Conservation (phyloP, 2,329 filamentous ascomycete genomes). For the Neopestalotiopsis sp. region DNA sequence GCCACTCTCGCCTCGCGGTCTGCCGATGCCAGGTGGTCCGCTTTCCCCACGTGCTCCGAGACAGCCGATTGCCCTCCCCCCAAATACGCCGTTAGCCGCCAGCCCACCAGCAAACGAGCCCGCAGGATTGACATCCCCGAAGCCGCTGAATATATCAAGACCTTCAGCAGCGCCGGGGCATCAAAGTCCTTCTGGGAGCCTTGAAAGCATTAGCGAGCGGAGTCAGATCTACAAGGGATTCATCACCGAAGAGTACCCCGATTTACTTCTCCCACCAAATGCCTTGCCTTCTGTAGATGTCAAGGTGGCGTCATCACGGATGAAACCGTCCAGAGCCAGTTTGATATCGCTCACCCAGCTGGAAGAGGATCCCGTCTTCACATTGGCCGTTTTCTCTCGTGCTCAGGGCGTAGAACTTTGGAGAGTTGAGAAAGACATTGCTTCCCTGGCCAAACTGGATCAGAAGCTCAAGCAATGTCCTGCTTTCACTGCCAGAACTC, state of each 20-base stretch:
- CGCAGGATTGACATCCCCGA: constrained; percentile 44
- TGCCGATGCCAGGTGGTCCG: constrained; percentile 55
- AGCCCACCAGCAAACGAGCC: constrained; percentile 55
- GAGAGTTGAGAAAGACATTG: constrained; percentile 91
- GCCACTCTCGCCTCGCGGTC: constrained; percentile 68
- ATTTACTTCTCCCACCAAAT: constrained; percentile 84
- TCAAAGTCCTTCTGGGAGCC: constrained; percentile 36
- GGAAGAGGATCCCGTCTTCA: constrained; percentile 94
- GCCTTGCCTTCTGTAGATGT: constrained; percentile 85
- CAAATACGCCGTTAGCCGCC: constrained; percentile 68
- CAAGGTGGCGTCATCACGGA: constrained; percentile 89
- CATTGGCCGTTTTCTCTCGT: constrained; percentile 81
- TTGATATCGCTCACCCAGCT: constrained; percentile 78
- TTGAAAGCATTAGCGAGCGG: constrained; percentile 47
- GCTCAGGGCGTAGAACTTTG: constrained; percentile 81
- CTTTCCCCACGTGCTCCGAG: constrained; percentile 76
- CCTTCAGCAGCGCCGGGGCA: constrained; percentile 31
- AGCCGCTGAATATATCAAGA: constrained; percentile 45
- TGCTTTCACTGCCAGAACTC: constrained; percentile 76
- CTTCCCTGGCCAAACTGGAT: constrained; percentile 81
- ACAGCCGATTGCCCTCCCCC: constrained; percentile 74
- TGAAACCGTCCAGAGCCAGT: constrained; percentile 89
- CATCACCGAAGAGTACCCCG: constrained; percentile 84
- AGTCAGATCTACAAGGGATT: constrained; percentile 75
- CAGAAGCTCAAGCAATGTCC: constrained; percentile 76